Base-by-base conservation (phyloP, 345 rosid genomes). In the Lenwebbia sp. region DNA sequence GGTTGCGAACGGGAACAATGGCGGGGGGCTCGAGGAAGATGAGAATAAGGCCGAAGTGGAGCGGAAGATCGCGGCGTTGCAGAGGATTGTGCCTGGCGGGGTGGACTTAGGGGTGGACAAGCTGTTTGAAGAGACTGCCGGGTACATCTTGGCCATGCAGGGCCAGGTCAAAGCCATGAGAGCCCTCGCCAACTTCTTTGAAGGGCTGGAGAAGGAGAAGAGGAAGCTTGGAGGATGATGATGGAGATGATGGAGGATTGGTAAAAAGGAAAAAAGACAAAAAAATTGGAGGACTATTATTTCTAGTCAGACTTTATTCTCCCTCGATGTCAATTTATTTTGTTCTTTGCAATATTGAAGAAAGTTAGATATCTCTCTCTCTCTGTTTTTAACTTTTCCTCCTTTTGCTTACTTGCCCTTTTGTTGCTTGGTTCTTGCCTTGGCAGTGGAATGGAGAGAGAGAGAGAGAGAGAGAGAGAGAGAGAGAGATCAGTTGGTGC, bases 31-130 rank as follows among this genome's bases (percentile, higher is more conserved):
- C 9, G 90, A 86, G 1, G 93, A 90, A 4, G 93, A 88, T 2
- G 92, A 85, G 1, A 92, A 88, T 1, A 90, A 90, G 37, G 87
- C 86, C 30, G 91, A 55, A 74, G 93, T 94, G 47, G 95, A 92
- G 51, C 90, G 82, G 37, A 95, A 92, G 92, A 93, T 95, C 47
- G 87, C 50, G 86, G 93, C 94, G 84, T 89, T 95, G 92, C 96
- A 94, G 92, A 95, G 89, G 92, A 92, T 94, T 49, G 93, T 95
- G 28, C 98, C 98, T 0, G 98, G 96, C 47, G 96, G 96, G 8
- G 92, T 90, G n/a, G 85, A 87, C 25, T 92, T 95, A 28, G 95
- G 92, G 15, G 90, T 87, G 14, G 97, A 94, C 85, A 88, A 89
- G 87, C 88, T 95, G 87, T 94, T 93, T 74, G 94, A 95, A 90